Evolutionary conservation across 179 eudicot genomes (phyloP).

Genomic region (Drosera spatulata): DNA sequence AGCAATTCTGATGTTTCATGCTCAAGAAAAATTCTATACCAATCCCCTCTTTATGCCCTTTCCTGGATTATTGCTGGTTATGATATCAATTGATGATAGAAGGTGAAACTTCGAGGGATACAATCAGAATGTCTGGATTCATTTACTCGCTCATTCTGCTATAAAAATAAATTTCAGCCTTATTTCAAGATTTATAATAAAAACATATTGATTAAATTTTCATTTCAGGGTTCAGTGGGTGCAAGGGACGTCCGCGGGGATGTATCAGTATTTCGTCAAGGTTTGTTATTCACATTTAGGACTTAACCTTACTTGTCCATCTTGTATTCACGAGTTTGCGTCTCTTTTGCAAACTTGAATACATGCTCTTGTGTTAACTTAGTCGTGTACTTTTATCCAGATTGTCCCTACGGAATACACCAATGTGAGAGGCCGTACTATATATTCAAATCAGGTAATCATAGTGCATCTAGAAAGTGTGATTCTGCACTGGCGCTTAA

Average conservation of each 20-base stretch:
- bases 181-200: no score
- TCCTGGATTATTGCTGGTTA: no score
- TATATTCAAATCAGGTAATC: conserved; percentile 79
- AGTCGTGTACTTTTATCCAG: conserved; percentile 24
- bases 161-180: no score
- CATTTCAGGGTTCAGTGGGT: conserved; percentile 71
- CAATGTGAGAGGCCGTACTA: conserved; percentile 40
- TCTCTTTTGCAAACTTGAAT: neutral
- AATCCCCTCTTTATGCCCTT: no score
- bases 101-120: no score
- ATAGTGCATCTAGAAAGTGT: conserved; percentile 1
- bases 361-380: neutral
- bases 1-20: no score
- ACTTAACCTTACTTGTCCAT: no score
- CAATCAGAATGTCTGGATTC: no score
- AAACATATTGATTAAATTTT: no score
- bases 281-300: conserved; percentile 31
- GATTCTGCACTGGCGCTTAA: neutral
- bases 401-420: conserved; percentile 90
- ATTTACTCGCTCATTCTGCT: no score
- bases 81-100: no score
- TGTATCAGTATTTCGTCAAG: conserved; percentile 85
- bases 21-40: no score
- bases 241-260: conserved; percentile 54
- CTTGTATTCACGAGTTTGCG: conserved; percentile 3